Evolutionary conservation across 2,329 filamentous ascomycete species (phyloP), one percentile per base, ranked within the genome.

Genomic region (Epicoccum sorghinum): DNA sequence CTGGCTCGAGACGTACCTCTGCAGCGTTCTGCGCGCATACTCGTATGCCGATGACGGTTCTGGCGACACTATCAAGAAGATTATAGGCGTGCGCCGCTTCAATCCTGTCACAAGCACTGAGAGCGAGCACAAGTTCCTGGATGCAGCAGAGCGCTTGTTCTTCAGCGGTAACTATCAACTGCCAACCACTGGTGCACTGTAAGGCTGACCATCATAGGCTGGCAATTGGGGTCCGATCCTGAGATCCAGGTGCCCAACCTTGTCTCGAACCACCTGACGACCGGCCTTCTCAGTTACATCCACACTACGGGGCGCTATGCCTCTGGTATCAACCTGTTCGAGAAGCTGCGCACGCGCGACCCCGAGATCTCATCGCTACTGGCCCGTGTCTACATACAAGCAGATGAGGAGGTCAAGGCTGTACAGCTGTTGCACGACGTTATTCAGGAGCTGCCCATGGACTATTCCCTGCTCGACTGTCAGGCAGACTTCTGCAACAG

Each of bases 91-190:
- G 45, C 85, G 95, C 65, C 86, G 95, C 59, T 98, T 99, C 82
- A 99, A 99, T 71, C 95, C 95, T 1, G 91, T 99, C 57, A 97
- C 92, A 42, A 98, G 90, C 75, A 98, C 95, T n/a, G 95, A 99
- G 75, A 92, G 91, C 57, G 95, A 99, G 76, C 95, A 99, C 72
- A 91, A 91, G 61, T 99, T 99, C 73, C 81, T 99, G 37, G 90
- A 96, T 68, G 91, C 95, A 18, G 95, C 95, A 9, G 95, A 99
- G 77, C 89, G 90, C 67, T 82, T 99, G 29, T 99, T 99, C 77
- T 98, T 98, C 78, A 86, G 90, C 77, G 93, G 92, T 91, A 61
- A 7, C 51, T 13, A 27, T 10, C 5, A 4, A 25, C 12, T 4
- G 5, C 4, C 5, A 35, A n/a, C 37, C 44, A 4, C 24, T 24